These are phyloP conservation scores for Mycena indigotica DNA, from an alignment of 768 basidiomycete species.

Conservation along the genomic window DNA sequence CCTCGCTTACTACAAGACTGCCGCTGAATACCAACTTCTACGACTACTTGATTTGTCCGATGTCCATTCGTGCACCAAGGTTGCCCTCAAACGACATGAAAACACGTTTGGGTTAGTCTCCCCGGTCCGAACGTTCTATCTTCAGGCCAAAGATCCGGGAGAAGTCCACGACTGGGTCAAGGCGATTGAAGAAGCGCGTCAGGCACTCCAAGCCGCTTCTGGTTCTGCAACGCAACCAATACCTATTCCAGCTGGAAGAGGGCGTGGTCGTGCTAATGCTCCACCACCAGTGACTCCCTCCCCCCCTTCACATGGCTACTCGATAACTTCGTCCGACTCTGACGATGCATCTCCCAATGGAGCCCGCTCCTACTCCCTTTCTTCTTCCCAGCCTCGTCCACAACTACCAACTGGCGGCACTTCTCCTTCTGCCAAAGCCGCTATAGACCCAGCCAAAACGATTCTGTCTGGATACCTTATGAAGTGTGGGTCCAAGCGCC, in stretches of 20 bases:
- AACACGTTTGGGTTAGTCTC: conserved; percentile 93
- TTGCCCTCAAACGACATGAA: conserved; percentile 85
- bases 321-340: conserved; percentile 76
- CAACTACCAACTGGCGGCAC: conserved; percentile 28
- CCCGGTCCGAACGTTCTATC: conserved; percentile 85
- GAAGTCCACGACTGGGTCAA: conserved; percentile 84
- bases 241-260: conserved; percentile 46
- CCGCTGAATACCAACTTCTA: conserved; percentile 91
- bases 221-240: conserved; percentile 57
- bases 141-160: conserved; percentile 71
- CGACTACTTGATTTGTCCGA: conserved; percentile 85
- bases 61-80: conserved; percentile 86
- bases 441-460: conserved; percentile 70
- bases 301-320: conserved; percentile 50
- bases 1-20: conserved; percentile 95
- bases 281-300: conserved; percentile 47
- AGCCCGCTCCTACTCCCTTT: conserved; percentile 43
- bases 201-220: conserved; percentile 62
- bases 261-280: conserved; percentile 29
- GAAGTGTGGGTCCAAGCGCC: conserved; percentile 93
- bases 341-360: conserved; percentile 64
- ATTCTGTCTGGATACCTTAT: conserved; percentile 91
- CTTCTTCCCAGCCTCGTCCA: conserved; percentile 44
- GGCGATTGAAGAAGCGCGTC: conserved; percentile 77
- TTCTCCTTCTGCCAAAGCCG: conserved; percentile 38